phyloP scores from a whole-genome alignment of 2,329 filamentous ascomycete genomes.

The Bretziella fagacearum region DNA sequence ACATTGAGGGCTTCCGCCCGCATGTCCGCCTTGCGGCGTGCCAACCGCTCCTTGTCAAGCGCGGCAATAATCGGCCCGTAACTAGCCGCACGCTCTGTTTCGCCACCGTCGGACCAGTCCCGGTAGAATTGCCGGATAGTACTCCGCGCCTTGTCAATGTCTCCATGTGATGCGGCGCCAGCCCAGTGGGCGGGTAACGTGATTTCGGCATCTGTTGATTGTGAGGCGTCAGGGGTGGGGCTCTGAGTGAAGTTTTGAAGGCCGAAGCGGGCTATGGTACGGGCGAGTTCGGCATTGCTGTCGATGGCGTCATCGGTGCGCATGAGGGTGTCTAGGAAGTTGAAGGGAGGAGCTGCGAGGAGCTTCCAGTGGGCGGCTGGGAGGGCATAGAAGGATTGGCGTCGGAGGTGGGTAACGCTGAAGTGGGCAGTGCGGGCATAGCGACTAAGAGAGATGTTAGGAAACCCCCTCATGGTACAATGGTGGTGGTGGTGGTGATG shows the following conservation, averaged over 20 bases:
- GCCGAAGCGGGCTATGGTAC: conserved; percentile 55
- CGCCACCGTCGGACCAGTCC: conserved; percentile 76
- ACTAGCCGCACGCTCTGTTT: conserved; percentile 54
- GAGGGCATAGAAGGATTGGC: conserved; percentile 85
- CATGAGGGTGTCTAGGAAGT: conserved; percentile 60
- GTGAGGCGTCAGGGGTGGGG: not conserved
- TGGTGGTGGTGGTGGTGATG: no score
- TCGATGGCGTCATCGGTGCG: conserved; percentile 79
- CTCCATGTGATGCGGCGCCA: conserved; percentile 50
- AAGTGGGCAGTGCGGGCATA: conserved; percentile 75
- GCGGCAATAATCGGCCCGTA: conserved; percentile 57
- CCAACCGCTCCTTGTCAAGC: conserved; percentile 34
- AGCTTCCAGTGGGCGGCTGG: conserved; percentile 70
- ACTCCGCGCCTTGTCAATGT: conserved; percentile 81
- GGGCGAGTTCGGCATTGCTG: conserved; percentile 65
- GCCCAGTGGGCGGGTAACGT: conserved; percentile 48
- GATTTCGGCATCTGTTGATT: conserved; percentile 20
- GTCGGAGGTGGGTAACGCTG: conserved; percentile 77
- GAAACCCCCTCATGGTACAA: no score
- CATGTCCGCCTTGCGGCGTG: not conserved
- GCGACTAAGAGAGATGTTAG: conserved; percentile 42
- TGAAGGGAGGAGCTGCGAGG: conserved; percentile 66
- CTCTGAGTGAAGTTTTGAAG: conserved; percentile 40
- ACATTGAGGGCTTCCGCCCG: conserved; percentile 35
- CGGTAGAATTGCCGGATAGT: conserved; percentile 88